Evolutionary conservation across 345 rosid species (phyloP), one percentile per base, ranked within the genome.

Genomic region (Melaleuca quinquenervia): DNA sequence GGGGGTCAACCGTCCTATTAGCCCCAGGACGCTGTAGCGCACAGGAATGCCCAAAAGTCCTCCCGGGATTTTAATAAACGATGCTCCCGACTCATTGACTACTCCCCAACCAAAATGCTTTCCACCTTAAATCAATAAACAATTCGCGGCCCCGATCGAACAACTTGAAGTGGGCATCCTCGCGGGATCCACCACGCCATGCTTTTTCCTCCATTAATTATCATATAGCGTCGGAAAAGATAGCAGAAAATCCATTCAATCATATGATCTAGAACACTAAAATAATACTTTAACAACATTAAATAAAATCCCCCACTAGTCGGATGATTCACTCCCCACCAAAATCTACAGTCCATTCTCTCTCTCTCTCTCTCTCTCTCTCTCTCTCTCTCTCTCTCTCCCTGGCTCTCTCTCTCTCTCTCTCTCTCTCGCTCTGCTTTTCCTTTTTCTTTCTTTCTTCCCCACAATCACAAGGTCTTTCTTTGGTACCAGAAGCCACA

Each of bases 301-400:
- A 70, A 70, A 70, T 41, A 21, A 70, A 36, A 32, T 45, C 78
- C 13, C 45, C 24, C 93, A 87, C 91, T 75, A 82, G 87, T 88
- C 83, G 89, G 89, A 87, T 85, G 93, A 88, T 88, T 91, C 94
- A 89, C 86, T 88, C 86, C 86, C 90, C 92, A 93, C 92, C 92
- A 88, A 92, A 92, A 91, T 89, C 91, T 90, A 88, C 90, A 85
- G 83, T 52, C 85, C 87, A 90, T 87, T 62, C 58, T 49, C 84
- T 82, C 20, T 50, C 5, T 85, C 36, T 64, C 32, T 45, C 5
- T 6, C 24, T 3, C 20, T 52, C 16, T 6, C 20, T 51, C n/a
- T 62, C 58, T 49, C 84, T 82, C 20, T 50, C 5, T 85, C 36
- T 64, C 32, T 45, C 5, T 6, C 24, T 3, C 20, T 52, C 16